Evolutionary conservation across 164 flowering plant species (phyloP), one percentile per base, ranked within the genome.

Genomic region (Buxus sempervirens): DNA sequence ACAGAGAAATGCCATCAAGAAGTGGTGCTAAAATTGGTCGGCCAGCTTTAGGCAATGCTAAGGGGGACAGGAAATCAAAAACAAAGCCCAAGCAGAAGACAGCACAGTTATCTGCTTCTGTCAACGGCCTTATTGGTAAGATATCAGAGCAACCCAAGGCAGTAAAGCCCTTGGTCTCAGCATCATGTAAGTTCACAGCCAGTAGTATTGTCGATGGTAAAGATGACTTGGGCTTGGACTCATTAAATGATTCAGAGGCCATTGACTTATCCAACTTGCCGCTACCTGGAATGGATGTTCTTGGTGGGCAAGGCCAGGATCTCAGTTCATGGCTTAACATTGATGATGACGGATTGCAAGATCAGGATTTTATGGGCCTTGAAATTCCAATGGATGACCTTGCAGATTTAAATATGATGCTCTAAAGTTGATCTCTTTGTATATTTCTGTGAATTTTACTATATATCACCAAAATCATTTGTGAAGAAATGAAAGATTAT

Each of bases 341-440:
- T 69, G 91, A 86, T 58, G 90, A 84, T 48, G 95, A 84, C 24
- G 83, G 76, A 36, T 71, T 85, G 66, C 86, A 79, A 77, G 95
- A 83, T 58, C 67, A 80, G 65, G 90, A 87, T 72, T 81, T 78
- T 66, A 73, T 83, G 86, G 95, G 95, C 36, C 91, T 89, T 68
- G 83, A 82, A 63, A 86, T 87, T 76, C 95, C 95, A 56, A 87
- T 89, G 95, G 95, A 89, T 70, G 95, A 89, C 75, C 90, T 89
- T 58, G 75, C 91, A 42, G 95, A 84, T 66, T 68, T 87, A 64
- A 84, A 87, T 63, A 84, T 89, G 92, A 85, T 88, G 91, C 86
- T 86, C 73, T 90, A 80, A 86, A 71, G 75, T 63, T 75, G 66
- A 69, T 56, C 23, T 75, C 66, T 80, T 60, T 88, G 90, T 91